phyloP scores from a whole-genome alignment of 139 green algal genomes.

The Diplosphaera chodatii region DNA sequence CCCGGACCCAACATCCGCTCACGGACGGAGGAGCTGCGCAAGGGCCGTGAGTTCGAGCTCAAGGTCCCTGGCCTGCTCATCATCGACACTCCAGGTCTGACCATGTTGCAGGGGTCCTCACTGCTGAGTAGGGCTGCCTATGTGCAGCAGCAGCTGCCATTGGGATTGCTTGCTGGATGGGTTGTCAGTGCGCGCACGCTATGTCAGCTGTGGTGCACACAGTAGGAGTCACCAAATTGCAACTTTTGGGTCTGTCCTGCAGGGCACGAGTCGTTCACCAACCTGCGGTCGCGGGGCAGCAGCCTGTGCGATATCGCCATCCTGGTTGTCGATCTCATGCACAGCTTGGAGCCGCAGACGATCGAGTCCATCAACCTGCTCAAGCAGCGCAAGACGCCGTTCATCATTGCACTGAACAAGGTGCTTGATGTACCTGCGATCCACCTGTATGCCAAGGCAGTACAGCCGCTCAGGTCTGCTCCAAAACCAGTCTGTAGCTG shows the following conservation, averaged over 20 bases:
- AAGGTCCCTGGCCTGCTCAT: constrained; percentile 89
- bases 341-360: constrained; percentile 96
- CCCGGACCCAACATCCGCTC: constrained; percentile 72
- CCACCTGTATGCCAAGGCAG: too few species aligned
- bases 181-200: too few species aligned
- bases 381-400: constrained; percentile 94
- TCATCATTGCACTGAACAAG: constrained; percentile 99
- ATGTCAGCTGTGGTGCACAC: too few species aligned
- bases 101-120: too few species aligned
- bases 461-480: too few species aligned
- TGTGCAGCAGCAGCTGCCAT: too few species aligned
- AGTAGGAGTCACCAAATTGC: too few species aligned
- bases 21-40: constrained; percentile 67
- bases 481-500: too few species aligned
- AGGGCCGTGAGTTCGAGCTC: constrained; percentile 67
- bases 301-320: constrained; percentile 97
- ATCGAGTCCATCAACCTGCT: constrained; percentile 96
- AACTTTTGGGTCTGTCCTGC: neutral
- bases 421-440: too few species aligned
- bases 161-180: too few species aligned
- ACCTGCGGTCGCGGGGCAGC: constrained; percentile 85
- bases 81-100: constrained; percentile 97
- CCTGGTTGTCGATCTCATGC: constrained; percentile 98
- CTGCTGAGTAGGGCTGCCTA: too few species aligned
- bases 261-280: constrained; percentile 94